Conservation (phyloP, 2,329 filamentous ascomycete genomes). For the Bretziella fagacearum region DNA sequence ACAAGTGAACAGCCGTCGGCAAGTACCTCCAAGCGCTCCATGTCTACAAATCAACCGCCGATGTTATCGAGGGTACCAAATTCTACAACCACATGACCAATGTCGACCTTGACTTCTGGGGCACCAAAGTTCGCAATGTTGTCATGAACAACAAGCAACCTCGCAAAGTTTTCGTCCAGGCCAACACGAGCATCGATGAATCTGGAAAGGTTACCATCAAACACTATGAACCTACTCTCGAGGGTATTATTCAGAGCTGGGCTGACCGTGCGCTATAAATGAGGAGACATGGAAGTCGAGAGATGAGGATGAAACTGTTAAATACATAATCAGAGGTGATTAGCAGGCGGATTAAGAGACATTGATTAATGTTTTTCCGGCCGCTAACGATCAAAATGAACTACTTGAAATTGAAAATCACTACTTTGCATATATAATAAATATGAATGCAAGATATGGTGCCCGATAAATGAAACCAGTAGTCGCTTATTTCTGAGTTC, state of each 20-base stretch:
- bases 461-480: no score
- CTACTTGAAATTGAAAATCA: no score
- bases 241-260: slow-evolving; percentile 74
- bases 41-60: slow-evolving; percentile 80
- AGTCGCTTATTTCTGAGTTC: no score
- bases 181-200: slow-evolving; percentile 60
- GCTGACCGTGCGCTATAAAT: slow-evolving; percentile 40
- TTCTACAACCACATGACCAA: slow-evolving; percentile 73
- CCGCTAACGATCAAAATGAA: no score
- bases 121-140: slow-evolving; percentile 56
- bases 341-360: no score
- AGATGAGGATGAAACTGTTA: neutral
- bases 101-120: slow-evolving; percentile 72
- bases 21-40: slow-evolving; percentile 81
- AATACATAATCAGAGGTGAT: no score
- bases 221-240: slow-evolving; percentile 68
- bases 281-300: neutral
- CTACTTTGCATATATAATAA: no score
- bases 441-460: no score
- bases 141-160: slow-evolving; percentile 65
- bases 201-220: slow-evolving; percentile 57
- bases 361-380: no score
- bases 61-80: slow-evolving; percentile 57
- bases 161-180: slow-evolving; percentile 86
- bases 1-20: slow-evolving; percentile 44